phyloP scores from a whole-genome alignment of 139 green algal genomes.

The Auxenochlorella protothecoides region DNA sequence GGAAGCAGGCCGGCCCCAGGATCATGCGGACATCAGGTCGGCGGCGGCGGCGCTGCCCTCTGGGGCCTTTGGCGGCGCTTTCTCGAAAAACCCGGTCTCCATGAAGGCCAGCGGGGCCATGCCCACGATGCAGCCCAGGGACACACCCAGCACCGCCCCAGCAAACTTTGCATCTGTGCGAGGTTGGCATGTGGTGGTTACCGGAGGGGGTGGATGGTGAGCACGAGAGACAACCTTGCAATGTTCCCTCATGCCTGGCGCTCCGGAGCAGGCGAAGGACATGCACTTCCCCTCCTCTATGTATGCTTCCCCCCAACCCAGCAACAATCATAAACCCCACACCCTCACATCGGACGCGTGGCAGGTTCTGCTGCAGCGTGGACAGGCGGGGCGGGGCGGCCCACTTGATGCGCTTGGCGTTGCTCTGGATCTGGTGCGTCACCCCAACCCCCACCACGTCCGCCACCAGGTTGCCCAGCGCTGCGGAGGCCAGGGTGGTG shows the following conservation, averaged over 20 bases:
- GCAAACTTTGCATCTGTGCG: constrained; percentile 14
- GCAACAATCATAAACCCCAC: no score
- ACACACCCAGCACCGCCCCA: constrained; percentile 45
- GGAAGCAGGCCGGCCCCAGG: no score
- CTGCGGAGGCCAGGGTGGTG: constrained; percentile 40
- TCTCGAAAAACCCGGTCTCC: constrained; percentile 15
- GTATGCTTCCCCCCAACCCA: no score
- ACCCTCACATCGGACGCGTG: neutral
- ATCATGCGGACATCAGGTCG: no score
- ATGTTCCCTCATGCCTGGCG: no score
- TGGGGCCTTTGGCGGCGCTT: neutral
- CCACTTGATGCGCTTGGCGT: constrained; percentile 1
- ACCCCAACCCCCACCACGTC: constrained; percentile 47
- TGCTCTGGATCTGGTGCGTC: constrained; percentile 44
- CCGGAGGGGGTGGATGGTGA: no score
- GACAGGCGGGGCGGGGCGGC: constrained; percentile 17
- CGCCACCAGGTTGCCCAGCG: constrained; percentile 40
- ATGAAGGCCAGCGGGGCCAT: constrained; percentile 28
- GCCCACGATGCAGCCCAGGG: constrained; percentile 52
- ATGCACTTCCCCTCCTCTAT: neutral
- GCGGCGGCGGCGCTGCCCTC: neutral
- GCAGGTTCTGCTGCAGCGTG: constrained; percentile 28
- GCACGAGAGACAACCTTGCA: no score
- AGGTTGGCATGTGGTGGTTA: no score
- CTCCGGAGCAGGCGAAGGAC: neutral